These are phyloP conservation scores for Alternaria sp. DNA, from an alignment of 2,329 filamentous ascomycete genomes.

Conservation along the genomic window DNA sequence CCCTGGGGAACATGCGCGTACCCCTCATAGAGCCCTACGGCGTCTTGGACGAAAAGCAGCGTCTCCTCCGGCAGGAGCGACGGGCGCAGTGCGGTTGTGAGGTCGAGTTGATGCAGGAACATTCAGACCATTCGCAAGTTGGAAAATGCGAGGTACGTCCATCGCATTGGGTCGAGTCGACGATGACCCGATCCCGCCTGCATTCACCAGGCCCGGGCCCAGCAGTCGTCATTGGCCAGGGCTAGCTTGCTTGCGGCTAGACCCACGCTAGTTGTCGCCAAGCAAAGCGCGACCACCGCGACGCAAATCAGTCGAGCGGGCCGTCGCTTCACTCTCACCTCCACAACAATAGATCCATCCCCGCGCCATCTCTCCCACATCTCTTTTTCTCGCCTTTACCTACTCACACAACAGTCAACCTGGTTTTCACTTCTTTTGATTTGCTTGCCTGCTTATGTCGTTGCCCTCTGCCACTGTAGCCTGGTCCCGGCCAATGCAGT, in stretches of 20 bases:
- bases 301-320: constrained; percentile 18
- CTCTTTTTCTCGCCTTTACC: constrained; percentile 6
- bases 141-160: constrained; percentile 18
- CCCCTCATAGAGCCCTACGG: constrained; percentile 97
- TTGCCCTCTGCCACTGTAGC: constrained; percentile 36
- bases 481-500: constrained; percentile 37
- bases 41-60: constrained; percentile 94
- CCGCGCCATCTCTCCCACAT: neutral
- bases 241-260: constrained; percentile 15
- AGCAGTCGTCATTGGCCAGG: constrained; percentile 24
- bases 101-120: constrained; percentile 94
- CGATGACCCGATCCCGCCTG: constrained; percentile 4
- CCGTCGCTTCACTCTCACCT: constrained; percentile 29
- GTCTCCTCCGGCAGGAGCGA: constrained; percentile 92
- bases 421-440: constrained; percentile 1
- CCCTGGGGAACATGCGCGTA: constrained; percentile 56
- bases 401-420: constrained; percentile 24
- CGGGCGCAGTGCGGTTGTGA: constrained; percentile 94
- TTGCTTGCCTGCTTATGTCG: constrained; percentile 31
- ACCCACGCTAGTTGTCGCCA: constrained; percentile 8
- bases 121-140: constrained; percentile 67
- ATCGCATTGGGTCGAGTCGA: constrained; percentile 11
- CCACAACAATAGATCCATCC: constrained; percentile 4
- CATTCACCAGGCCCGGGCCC: constrained; percentile 20
- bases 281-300: constrained; percentile 5